Evolutionary conservation across 139 green algal genomes (phyloP), one percentile per base, ranked within the genome.

Genomic region (Edaphochlamys debaryana): DNA sequence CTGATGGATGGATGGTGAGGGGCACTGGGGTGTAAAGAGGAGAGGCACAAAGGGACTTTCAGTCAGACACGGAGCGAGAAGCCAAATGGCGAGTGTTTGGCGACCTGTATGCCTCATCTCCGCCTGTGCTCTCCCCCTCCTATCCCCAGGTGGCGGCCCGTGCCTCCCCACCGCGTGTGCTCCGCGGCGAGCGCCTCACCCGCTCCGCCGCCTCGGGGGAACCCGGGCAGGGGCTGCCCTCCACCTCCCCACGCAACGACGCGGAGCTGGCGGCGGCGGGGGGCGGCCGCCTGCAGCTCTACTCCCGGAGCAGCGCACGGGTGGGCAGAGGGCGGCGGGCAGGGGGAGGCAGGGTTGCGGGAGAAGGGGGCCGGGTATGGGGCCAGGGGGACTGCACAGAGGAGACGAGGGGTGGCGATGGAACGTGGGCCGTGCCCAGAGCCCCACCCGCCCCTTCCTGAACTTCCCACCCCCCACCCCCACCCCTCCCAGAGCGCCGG

Each of bases 271-370:
- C 52, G n/a, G 32, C 45, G 7, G 27, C 69, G 6, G 42, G 22
- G 29, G 32, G 70, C 56, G 73, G 56, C 9, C 60, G 64, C 19
- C 1, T 45, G 40, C 60, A 30, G 13, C 73, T 69, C 7, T 80
- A 69, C 38, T 80, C 73, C 8, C 54, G 73, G 27, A 42, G 30
- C 29, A 69, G 73, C 73, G 5, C 37, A 8, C 73, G 75, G 75
- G 75, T 81, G 41, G 41, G 27, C 29, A 52, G 30, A 40, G 34
- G 9, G 8, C 23, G n/a, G n/a, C n/a, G n/a, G n/a, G n/a, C n/a
- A n/a, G n/a, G n/a, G n/a, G n/a, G n/a, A n/a, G n/a, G n/a, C n/a
- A n/a, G n/a, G n/a, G n/a, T n/a, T n/a, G n/a, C n/a, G n/a, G n/a
- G n/a, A n/a, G n/a, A n/a, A n/a, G n/a, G n/a, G n/a, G n/a, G n/a